Evolutionary conservation across 2,329 filamentous ascomycete species (phyloP).

Genomic region (Ophiognomonia clavigignenti-juglandacearum): DNA sequence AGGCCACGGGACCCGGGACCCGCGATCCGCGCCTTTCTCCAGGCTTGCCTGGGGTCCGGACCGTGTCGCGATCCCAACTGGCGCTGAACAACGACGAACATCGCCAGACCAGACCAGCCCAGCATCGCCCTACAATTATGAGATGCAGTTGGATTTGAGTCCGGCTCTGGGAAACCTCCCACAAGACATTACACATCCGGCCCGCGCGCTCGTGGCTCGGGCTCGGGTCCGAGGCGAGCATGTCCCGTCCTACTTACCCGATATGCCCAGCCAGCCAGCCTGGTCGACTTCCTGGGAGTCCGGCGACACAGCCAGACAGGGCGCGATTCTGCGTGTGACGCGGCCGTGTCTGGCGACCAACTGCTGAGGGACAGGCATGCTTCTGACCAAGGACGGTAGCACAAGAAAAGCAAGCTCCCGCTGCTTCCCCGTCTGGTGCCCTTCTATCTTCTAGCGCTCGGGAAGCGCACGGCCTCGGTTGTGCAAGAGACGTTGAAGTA

Average conservation of each 20-base stretch:
- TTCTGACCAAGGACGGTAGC: conserved; percentile 3
- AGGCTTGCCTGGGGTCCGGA: neutral
- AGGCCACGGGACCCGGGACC: neutral
- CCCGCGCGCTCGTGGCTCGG: conserved; percentile 11
- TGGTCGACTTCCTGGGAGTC: neutral
- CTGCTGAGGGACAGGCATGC: conserved; percentile 1
- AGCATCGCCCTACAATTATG: neutral
- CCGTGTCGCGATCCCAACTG: conserved; percentile 3
- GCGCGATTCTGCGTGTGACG: conserved; percentile 2
- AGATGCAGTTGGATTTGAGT: conserved; percentile 14
- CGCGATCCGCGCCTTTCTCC: neutral
- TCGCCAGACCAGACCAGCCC: neutral
- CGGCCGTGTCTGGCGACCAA: conserved; percentile 4
- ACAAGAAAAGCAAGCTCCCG: conserved; percentile 14
- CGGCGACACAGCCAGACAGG: neutral
- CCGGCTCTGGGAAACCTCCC: conserved; percentile 15
- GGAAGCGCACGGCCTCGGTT: conserved; percentile 7
- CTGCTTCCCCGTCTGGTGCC: no score
- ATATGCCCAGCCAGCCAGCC: neutral
- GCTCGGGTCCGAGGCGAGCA: conserved; percentile 9
- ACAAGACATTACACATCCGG: conserved; percentile 14
- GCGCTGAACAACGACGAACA: neutral
- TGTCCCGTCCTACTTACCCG: conserved; percentile 7
- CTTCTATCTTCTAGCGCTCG: neutral
- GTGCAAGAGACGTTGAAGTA: neutral